phyloP scores from a whole-genome alignment of 257 asterid species.

The Solanum pimpinellifolium region DNA sequence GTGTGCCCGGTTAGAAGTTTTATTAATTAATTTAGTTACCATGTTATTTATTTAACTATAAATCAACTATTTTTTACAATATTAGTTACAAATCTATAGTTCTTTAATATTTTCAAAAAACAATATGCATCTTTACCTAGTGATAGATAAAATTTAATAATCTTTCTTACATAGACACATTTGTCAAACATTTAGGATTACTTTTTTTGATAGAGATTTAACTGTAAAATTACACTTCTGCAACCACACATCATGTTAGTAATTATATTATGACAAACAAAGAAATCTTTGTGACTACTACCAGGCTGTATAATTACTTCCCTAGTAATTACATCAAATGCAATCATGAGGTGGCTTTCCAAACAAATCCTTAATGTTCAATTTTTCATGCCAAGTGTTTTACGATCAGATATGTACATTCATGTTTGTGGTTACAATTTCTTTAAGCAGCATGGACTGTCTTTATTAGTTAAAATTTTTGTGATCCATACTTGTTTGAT shows the following conservation, averaged over 20 bases:
- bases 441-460: neutral
- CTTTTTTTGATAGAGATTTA: neutral
- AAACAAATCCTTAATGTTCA: neutral
- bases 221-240: neutral
- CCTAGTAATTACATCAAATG: neutral
- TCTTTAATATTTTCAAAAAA: neutral
- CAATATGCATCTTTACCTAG: neutral
- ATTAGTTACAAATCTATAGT: neutral
- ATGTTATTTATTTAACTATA: neutral
- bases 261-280: neutral
- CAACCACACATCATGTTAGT: neutral
- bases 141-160: neutral
- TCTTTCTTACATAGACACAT: neutral
- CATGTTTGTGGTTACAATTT: neutral
- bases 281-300: neutral
- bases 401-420: neutral
- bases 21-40: neutral
- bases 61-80: neutral
- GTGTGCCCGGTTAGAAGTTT: neutral
- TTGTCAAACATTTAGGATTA: neutral
- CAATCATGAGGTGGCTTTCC: neutral
- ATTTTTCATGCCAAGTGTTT: neutral
- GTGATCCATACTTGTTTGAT: neutral
- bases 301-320: neutral
- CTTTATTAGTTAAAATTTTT: neutral